phyloP scores from a whole-genome alignment of 768 basidiomycete genomes.

The Fomitopsis serialis region DNA sequence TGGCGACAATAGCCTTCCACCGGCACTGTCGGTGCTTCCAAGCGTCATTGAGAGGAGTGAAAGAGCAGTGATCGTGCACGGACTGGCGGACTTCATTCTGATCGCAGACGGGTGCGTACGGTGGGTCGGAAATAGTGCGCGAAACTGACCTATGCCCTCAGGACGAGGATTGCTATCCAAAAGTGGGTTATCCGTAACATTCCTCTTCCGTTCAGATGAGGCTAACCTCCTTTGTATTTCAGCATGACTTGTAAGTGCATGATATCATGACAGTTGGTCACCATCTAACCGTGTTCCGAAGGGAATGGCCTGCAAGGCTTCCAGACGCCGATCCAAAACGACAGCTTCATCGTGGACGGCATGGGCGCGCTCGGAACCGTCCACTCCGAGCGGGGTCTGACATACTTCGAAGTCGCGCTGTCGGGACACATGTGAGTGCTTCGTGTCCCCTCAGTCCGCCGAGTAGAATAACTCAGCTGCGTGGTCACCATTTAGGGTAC shows the following conservation, averaged over 20 bases:
- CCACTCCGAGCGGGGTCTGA: conserved; percentile 63
- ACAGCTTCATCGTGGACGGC: conserved; percentile 68
- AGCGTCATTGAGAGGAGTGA: conserved; percentile 73
- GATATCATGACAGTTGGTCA: neutral
- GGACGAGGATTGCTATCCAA: conserved; percentile 30
- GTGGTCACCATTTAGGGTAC: conserved; percentile 38
- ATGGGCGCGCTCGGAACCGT: conserved; percentile 61
- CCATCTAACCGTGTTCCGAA: conserved; percentile 19
- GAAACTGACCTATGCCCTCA: conserved; percentile 2
- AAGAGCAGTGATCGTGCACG: conserved; percentile 65
- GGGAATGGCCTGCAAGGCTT: conserved; percentile 69
- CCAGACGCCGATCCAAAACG: conserved; percentile 58
- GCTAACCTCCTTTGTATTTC: neutral
- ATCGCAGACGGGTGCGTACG: conserved; percentile 64
- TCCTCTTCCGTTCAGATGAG: neutral
- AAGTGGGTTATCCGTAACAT: conserved; percentile 22
- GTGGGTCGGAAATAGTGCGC: neutral
- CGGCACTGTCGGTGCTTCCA: conserved; percentile 61
- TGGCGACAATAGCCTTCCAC: conserved; percentile 48
- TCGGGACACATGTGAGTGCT: conserved; percentile 65
- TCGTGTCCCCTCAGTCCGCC: neutral
- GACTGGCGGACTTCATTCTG: conserved; percentile 66
- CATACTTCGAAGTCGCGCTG: conserved; percentile 60
- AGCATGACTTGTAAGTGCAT: conserved; percentile 36
- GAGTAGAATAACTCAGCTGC: neutral